Percentiles rank a stretch among this genome's conserved stretches.
phyloP scores from a whole-genome alignment of 177 flowering plant species.

The Vitis hybrid region DNA sequence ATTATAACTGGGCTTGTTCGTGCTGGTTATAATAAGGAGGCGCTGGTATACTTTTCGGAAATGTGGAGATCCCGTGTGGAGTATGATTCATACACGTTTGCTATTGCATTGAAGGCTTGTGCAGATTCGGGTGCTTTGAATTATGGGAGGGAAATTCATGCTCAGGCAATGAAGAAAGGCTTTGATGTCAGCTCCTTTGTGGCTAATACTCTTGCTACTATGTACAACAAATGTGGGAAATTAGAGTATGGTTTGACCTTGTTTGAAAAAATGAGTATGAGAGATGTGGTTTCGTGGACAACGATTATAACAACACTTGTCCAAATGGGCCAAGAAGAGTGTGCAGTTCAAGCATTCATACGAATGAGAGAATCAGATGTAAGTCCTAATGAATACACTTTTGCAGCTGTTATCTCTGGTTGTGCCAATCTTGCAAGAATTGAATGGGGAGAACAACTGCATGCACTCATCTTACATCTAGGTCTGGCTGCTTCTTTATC shows the following conservation, averaged over 20 bases:
- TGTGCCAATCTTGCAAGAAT: constrained; percentile 50
- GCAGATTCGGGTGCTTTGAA: constrained; percentile 48
- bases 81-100: constrained; percentile 65
- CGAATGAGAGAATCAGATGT: constrained; percentile 55
- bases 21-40: constrained; percentile 45
- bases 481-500: constrained; percentile 56
- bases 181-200: constrained; percentile 57
- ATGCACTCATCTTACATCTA: constrained; percentile 43
- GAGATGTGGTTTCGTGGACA: constrained; percentile 87
- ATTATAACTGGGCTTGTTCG: constrained; percentile 78
- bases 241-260: constrained; percentile 54
- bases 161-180: constrained; percentile 54
- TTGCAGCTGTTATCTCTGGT: constrained; percentile 66
- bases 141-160: constrained; percentile 67
- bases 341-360: constrained; percentile 48
- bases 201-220: constrained; percentile 67
- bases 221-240: constrained; percentile 83
- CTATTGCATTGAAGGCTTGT: constrained; percentile 83
- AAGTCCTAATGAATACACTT: constrained; percentile 73
- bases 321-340: constrained; percentile 53
- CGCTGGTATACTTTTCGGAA: constrained; percentile 49
- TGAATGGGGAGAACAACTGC: constrained; percentile 72
- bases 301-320: constrained; percentile 51
- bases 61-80: constrained; percentile 57
- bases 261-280: constrained; percentile 56